A percentile compares a stretch with the other conserved stretches of the same genome.
Conservation (phyloP, 306 rosid species). For the Ammopiptanthus mongolicus region DNA sequence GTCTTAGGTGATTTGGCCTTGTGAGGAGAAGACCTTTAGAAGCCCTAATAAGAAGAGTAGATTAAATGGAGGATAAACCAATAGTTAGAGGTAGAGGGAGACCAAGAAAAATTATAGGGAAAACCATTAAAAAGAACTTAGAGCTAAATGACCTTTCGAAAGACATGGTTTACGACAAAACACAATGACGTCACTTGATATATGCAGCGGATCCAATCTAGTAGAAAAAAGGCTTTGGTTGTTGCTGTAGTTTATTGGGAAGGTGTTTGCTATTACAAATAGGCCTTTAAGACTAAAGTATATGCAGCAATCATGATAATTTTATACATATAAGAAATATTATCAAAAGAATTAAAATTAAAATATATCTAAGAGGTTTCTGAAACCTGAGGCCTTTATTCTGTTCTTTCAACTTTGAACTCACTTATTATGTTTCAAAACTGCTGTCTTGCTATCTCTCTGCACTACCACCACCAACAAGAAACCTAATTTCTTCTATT, state of each 20-base stretch:
- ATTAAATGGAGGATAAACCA: neutral
- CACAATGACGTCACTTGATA: too few relatives aligned
- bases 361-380: neutral
- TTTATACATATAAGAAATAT: too few relatives aligned
- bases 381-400: neutral
- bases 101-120: neutral
- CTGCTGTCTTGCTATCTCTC: neutral
- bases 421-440: neutral
- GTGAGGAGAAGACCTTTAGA: neutral
- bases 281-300: neutral
- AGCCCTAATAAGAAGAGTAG: neutral
- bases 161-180: too few relatives aligned
- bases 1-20: neutral
- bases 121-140: too few relatives aligned
- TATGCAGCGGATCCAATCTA: too few relatives aligned
- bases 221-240: too few relatives aligned
- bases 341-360: neutral
- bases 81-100: neutral
- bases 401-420: neutral
- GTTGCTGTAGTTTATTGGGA: too few relatives aligned
- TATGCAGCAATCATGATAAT: too few relatives aligned
- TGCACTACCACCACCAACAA: neutral
- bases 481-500: neutral
- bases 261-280: constrained; percentile 17
- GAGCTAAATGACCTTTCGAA: too few relatives aligned